Evolutionary conservation across 108 stramenopile genomes (phyloP), one percentile per base, ranked within the genome.

Genomic region (Nitzschia palea): DNA sequence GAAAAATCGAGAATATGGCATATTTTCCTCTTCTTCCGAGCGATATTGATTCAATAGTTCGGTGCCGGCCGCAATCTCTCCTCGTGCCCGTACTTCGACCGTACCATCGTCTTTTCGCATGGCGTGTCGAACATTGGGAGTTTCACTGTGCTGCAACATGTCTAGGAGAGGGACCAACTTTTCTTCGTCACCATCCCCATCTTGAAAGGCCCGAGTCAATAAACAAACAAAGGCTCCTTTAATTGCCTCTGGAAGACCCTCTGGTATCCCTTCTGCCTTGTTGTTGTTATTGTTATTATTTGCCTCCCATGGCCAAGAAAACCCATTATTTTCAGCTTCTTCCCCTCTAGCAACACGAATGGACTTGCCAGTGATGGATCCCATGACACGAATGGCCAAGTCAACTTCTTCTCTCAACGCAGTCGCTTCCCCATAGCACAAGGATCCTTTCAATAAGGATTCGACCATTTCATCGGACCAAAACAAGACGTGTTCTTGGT

Each of bases 401-500:
- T 68, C 69, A 1, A 89, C 87, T 54, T 86, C 83, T 18, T 70
- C 68, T 40, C 87, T 61, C 4, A 91, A 47, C 44, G 71, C 45
- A 31, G 57, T 51, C 25, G 85, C 80, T 58, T 91, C 90, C 2
- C 50, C 30, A 51, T 86, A 89, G 22, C 87, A 86, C 25, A 85
- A 62, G 37, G 77, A 79, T 9, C 80, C 90, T 17, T 54, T 52
- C 65, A 91, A 65, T 9, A 76, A 65, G 4, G 47, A 62, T 29
- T 88, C 86, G 26, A 91, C 59, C 30, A 83, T 78, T 29, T 80
- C 70, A 9, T 85, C 64, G 14, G 65, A 48, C 90, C 90, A 91
- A 62, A 86, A 91, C 17, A 91, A 40, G 18, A 91, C 60, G 50
- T 91, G 90, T 33, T 91, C 86, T 75, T 91, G 90, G 33, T 71